A percentile compares a stretch with the other conserved stretches of the same genome.
Conservation (phyloP, 805 yeast species). For the Allodekkera sacchari region DNA sequence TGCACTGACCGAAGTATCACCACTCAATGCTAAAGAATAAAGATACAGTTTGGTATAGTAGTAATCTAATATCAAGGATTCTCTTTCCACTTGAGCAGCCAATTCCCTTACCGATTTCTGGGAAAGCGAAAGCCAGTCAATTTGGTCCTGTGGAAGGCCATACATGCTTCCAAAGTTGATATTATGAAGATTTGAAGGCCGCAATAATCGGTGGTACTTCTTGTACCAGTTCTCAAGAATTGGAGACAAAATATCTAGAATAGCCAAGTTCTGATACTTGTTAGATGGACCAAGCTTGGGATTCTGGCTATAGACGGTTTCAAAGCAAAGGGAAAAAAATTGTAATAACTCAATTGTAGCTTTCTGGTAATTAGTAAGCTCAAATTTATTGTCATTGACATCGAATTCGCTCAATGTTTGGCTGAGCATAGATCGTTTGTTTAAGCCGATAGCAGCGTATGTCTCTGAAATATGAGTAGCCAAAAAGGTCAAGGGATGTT, state of each 20-base stretch:
- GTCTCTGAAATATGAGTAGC: conserved; percentile 85
- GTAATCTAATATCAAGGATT: conserved; percentile 71
- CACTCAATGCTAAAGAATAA: conserved; percentile 71
- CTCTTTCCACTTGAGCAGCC: conserved; percentile 45
- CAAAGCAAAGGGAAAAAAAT: conserved; percentile 76
- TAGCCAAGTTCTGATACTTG: conserved; percentile 60
- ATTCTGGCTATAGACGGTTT: conserved; percentile 65
- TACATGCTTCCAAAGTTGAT: conserved; percentile 4
- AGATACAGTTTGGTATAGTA: conserved; percentile 79
- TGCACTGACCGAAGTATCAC: conserved; percentile 29
- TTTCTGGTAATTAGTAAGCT: conserved; percentile 53
- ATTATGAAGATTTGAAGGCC: conserved; percentile 36
- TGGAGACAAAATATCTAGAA: conserved; percentile 67
- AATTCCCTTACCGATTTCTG: conserved; percentile 32
- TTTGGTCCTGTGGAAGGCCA: conserved; percentile 8
- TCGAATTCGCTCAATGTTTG: conserved; percentile 65
- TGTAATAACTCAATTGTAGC: conserved; percentile 77
- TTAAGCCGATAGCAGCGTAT: conserved; percentile 71
- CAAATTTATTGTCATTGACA: conserved; percentile 29
- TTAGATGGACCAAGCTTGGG: conserved; percentile 43
- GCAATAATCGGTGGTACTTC: conserved; percentile 48
- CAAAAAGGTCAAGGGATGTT: conserved; percentile 62
- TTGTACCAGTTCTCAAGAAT: conserved; percentile 72
- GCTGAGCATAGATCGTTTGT: conserved; percentile 69
- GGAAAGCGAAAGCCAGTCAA: conserved; percentile 19